Evolutionary conservation across 352 stramenopile genomes (phyloP), one percentile per base, ranked within the genome.

Genomic region (Phytophthora ohioensis): DNA sequence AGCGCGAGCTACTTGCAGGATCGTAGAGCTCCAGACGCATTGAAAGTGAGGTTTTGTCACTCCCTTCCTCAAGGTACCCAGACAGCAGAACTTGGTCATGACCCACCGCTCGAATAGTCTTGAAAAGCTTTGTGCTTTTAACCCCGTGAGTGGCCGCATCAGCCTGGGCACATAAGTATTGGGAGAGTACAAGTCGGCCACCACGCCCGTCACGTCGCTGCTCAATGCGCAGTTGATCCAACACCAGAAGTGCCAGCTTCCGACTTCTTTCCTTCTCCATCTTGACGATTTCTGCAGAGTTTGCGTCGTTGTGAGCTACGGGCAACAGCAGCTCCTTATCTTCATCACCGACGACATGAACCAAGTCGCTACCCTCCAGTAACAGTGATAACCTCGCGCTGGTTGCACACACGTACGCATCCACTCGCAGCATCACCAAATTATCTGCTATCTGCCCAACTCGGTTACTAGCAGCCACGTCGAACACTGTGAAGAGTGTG

Each of bases 401-500:
- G 5, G 84, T 84, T n/a, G 68, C 64, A 58, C 74, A 77, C 5
- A 92, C 66, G 67, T 92, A 94, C 2, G 81, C 79, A 59, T 94
- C 87, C 0, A 90, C 69, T 3, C 87, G 83, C 15, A 91, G 59
- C 27, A 78, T 43, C 2, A 79, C 21, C 13, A 13, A 13, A 2
- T 5, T 27, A 5, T 21, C 35, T 53, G 32, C 4, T 52, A 10
- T 2, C 34, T 42, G 38, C 0, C 9, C 49, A 57, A 21, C 6
- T 30, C 5, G 53, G 4, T 27, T 41, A 34, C 45, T 60, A 38
- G 49, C 39, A 52, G 64, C 47, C 30, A 74, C 17, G 21, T 90
- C 79, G 39, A 91, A 94, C 11, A 92, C 81, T 2, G 82, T 91
- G 6, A 94, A 21, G 30, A 92, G 81, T 9, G 81, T 75, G 2